Conservation (phyloP, 768 basidiomycete species). For the Russula vinacea region DNA sequence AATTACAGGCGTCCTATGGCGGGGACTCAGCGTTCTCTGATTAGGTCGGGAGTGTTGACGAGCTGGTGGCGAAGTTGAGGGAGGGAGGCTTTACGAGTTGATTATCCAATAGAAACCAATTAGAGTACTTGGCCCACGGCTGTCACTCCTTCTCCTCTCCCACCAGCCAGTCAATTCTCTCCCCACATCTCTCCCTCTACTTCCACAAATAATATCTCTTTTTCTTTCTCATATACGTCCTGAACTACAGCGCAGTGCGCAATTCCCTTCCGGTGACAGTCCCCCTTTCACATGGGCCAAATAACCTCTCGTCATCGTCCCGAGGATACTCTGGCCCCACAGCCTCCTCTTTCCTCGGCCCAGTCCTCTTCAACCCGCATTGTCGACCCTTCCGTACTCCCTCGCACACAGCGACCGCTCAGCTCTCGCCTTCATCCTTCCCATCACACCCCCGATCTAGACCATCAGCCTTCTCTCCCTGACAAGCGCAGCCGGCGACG, state of each 20-base stretch:
- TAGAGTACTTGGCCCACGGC: neutral
- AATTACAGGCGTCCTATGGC: neutral
- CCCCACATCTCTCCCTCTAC: neutral
- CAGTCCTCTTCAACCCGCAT: conserved; percentile 13
- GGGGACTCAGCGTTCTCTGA: neutral
- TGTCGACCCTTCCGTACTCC: neutral
- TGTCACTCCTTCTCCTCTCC: neutral
- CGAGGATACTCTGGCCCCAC: neutral
- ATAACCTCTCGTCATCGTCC: conserved; percentile 19
- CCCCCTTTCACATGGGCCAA: conserved; percentile 15
- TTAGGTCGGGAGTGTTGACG: conserved; percentile 80
- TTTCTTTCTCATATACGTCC: no score
- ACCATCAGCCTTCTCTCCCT: conserved; percentile 16
- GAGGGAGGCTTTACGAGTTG: conserved; percentile 56
- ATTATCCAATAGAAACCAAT: neutral
- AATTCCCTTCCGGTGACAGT: neutral
- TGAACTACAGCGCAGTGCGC: conserved; percentile 1
- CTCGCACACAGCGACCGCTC: neutral
- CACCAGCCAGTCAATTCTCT: no score
- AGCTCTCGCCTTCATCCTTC: neutral
- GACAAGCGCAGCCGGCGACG: conserved; percentile 12
- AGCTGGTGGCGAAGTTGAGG: conserved; percentile 84
- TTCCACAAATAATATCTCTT: neutral
- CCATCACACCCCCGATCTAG: conserved; percentile 22
- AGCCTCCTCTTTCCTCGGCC: neutral